Evolutionary conservation across 1,284 basidiomycete genomes (phyloP).

Genomic region (Moniliophthora roreri): DNA sequence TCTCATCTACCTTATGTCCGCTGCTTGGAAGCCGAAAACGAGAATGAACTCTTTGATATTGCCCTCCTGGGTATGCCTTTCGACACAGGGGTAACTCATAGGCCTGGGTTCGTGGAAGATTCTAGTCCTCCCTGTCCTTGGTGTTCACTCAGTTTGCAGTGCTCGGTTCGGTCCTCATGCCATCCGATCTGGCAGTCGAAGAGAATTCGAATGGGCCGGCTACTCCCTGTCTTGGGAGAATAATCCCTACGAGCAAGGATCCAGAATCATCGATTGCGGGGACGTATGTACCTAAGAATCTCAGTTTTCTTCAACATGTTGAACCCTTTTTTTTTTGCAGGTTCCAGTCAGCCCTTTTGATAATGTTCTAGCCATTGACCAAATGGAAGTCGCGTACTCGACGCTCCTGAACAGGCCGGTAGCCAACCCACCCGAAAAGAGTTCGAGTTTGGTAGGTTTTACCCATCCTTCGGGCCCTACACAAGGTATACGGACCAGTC

Average conservation of each 20-base stretch:
- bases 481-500: constrained; percentile 73
- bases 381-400: constrained; percentile 79
- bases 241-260: constrained; percentile 60
- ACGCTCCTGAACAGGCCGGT: constrained; percentile 60
- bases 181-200: constrained; percentile 74
- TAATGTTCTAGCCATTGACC: constrained; percentile 73
- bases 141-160: constrained; percentile 21
- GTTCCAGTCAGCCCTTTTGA: constrained; percentile 73
- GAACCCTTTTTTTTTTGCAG: constrained; percentile 30
- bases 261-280: constrained; percentile 74
- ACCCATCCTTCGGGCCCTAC: constrained; percentile 70
- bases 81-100: constrained; percentile 71
- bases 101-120: constrained; percentile 47
- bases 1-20: constrained; percentile 72
- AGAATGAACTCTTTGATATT: constrained; percentile 58
- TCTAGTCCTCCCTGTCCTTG: constrained; percentile 4
- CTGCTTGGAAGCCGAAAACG: constrained; percentile 61
- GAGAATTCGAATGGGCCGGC: constrained; percentile 54
- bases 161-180: constrained; percentile 82
- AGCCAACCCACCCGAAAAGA: constrained; percentile 30
- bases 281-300: constrained; percentile 46
- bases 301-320: background rate
- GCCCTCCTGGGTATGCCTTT: constrained; percentile 82
- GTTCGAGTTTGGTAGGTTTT: constrained; percentile 38
- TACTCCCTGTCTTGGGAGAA: constrained; percentile 70